Percentiles rank a stretch among this genome's conserved stretches.
Evolutionary conservation across 2,329 filamentous ascomycete genomes (phyloP).

Genomic region (Macrophomina tecta): DNA sequence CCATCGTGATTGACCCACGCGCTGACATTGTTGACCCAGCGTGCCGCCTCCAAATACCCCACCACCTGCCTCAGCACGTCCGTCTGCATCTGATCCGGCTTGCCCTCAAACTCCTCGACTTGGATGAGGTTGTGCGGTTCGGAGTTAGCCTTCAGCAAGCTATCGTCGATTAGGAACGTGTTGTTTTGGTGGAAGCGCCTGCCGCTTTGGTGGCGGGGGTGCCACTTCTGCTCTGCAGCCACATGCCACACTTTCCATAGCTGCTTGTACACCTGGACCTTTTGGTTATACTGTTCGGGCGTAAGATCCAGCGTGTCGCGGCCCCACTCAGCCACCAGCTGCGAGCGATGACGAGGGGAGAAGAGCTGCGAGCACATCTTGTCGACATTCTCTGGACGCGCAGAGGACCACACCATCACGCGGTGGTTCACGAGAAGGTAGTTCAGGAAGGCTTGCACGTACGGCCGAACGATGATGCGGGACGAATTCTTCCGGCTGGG

Average conservation of each 20-base stretch:
- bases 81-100: slow-evolving; percentile 47
- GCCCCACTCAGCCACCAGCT: slow-evolving; percentile 75
- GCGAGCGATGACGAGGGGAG: slow-evolving; percentile 52
- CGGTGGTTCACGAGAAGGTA: slow-evolving; percentile 77
- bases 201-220: slow-evolving; percentile 46
- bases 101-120: slow-evolving; percentile 75
- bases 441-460: slow-evolving; percentile 70
- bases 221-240: slow-evolving; percentile 49
- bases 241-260: slow-evolving; percentile 73
- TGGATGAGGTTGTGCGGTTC: slow-evolving; percentile 85
- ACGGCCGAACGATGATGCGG: slow-evolving; percentile 69
- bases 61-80: slow-evolving; percentile 59
- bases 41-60: slow-evolving; percentile 58
- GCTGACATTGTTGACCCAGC: slow-evolving; percentile 65
- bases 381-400: slow-evolving; percentile 73
- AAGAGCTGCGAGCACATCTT: slow-evolving; percentile 72
- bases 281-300: slow-evolving; percentile 66
- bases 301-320: slow-evolving; percentile 77
- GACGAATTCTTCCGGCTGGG: slow-evolving; percentile 55
- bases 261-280: slow-evolving; percentile 90
- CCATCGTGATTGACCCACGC: slow-evolving; percentile 43
- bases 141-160: slow-evolving; percentile 74
- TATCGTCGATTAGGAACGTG: slow-evolving; percentile 90
- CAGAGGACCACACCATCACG: slow-evolving; percentile 92
- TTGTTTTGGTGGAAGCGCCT: slow-evolving; percentile 77